These are phyloP conservation scores for Blastobotrys mokoenaii DNA, from an alignment of 805 yeast species.

Conservation along the genomic window DNA sequence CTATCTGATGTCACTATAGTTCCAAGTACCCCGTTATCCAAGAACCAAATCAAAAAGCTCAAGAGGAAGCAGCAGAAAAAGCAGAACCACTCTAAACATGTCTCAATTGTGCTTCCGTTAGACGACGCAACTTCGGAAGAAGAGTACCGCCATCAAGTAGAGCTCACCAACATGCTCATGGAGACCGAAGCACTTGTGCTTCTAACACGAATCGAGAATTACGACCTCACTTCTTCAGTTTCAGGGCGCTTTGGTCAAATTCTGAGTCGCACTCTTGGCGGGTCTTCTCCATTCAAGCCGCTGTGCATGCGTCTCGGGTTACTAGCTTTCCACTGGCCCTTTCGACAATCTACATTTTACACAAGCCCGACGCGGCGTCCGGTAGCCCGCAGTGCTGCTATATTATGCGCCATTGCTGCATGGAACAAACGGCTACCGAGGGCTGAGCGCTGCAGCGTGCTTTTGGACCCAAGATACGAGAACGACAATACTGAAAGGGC, in stretches of 20 bases:
- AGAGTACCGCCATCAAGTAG: slow-evolving; percentile 20
- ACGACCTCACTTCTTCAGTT: slow-evolving; percentile 32
- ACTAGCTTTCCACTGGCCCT: slow-evolving; percentile 40
- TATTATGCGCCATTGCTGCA: slow-evolving; percentile 30
- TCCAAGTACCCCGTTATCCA: slow-evolving; percentile 16
- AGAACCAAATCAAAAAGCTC: slow-evolving; percentile 25
- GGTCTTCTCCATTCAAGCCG: slow-evolving; percentile 26
- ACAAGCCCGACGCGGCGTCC: slow-evolving; percentile 34
- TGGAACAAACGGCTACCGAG: slow-evolving; percentile 29
- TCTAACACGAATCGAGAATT: slow-evolving; percentile 31
- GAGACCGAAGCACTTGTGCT: slow-evolving; percentile 36
- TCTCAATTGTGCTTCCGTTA: slow-evolving; percentile 9
- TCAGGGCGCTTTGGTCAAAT: slow-evolving; percentile 25
- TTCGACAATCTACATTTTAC: slow-evolving; percentile 34
- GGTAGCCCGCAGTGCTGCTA: slow-evolving; percentile 35
- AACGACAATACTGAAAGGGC: slow-evolving; percentile 29
- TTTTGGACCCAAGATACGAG: slow-evolving; percentile 33
- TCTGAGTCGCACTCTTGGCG: slow-evolving; percentile 25
- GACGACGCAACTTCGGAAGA: slow-evolving; percentile 20
- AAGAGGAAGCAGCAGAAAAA: slow-evolving; percentile 23
- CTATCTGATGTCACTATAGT: not conserved
- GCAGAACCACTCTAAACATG: slow-evolving; percentile 15
- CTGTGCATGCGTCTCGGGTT: slow-evolving; percentile 35
- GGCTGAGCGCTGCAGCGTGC: slow-evolving; percentile 28
- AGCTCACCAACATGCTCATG: slow-evolving; percentile 30